A percentile compares a stretch with the other conserved stretches of the same genome.
phyloP scores from a whole-genome alignment of 2,329 filamentous ascomycete species.

The Pseudonectria foliicola region DNA sequence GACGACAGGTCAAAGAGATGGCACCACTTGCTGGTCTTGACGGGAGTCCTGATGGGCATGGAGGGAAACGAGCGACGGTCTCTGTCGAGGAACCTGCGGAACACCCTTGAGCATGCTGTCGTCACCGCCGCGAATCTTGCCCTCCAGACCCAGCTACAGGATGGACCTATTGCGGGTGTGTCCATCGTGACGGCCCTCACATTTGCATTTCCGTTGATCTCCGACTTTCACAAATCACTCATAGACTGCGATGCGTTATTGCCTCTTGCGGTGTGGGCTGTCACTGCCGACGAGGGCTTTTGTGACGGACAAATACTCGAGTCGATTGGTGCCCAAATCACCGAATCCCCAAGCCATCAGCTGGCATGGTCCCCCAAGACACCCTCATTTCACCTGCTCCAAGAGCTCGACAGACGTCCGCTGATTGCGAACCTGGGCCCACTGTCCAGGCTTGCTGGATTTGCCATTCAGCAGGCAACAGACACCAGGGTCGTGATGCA shows the following conservation, averaged over 20 bases:
- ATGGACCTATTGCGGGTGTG: conserved; percentile 34
- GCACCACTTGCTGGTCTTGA: conserved; percentile 77
- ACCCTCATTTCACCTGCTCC: conserved; percentile 52
- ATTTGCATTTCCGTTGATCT: conserved; percentile 67
- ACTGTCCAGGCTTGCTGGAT: conserved; percentile 57
- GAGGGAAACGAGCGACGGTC: conserved; percentile 56
- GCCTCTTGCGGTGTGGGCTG: conserved; percentile 59
- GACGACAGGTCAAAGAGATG: conserved; percentile 60
- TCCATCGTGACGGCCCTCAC: conserved; percentile 66
- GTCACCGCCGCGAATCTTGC: conserved; percentile 72
- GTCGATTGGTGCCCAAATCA: conserved; percentile 60
- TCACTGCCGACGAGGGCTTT: conserved; percentile 67
- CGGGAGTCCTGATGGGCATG: conserved; percentile 71
- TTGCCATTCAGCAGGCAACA: conserved; percentile 51
- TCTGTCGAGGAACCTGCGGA: conserved; percentile 56
- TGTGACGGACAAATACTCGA: conserved; percentile 69
- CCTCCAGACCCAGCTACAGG: conserved; percentile 40
- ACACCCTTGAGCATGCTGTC: conserved; percentile 64
- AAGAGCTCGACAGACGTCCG: conserved; percentile 51
- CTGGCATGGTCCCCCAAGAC: conserved; percentile 60
- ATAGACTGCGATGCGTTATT: conserved; percentile 65
- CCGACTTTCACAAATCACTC: conserved; percentile 47
- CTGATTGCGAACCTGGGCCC: conserved; percentile 61
- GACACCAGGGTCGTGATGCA: conserved; percentile 39
- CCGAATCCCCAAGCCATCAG: conserved; percentile 32